A percentile compares a stretch with the other conserved stretches of the same genome.
Evolutionary conservation across 306 rosid species (phyloP).

Genomic region (Acacia confusa): DNA sequence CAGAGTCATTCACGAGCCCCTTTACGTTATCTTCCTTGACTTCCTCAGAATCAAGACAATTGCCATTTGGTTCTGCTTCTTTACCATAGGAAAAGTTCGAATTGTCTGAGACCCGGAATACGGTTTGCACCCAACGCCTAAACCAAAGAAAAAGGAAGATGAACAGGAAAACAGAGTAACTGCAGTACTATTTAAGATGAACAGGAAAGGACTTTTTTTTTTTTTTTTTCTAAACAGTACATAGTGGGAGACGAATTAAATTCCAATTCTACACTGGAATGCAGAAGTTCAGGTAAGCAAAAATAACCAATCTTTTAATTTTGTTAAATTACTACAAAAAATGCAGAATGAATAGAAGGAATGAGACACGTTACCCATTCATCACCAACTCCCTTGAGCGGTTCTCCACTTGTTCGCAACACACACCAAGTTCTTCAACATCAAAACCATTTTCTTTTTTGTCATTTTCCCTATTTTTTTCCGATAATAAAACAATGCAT

Average conservation of each 20-base stretch:
- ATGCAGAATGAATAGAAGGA: constrained; percentile 5
- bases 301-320: neutral
- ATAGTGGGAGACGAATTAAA: constrained; percentile 19
- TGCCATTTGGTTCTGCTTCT: constrained; percentile 34
- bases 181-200: neutral
- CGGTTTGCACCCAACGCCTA: constrained; percentile 96
- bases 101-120: constrained; percentile 55
- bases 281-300: constrained; percentile 20
- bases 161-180: neutral
- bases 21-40: constrained; percentile 33
- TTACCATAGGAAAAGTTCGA: constrained; percentile 35
- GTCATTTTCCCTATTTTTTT: too few relatives aligned
- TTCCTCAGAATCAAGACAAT: constrained; percentile 29
- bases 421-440: constrained; percentile 62
- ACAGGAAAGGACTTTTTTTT: neutral
- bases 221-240: neutral
- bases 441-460: constrained; percentile 53
- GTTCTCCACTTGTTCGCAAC: constrained; percentile 96
- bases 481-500: too few relatives aligned
- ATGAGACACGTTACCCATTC: constrained; percentile 65
- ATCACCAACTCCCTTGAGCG: constrained; percentile 81
- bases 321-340: neutral
- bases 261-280: neutral
- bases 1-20: constrained; percentile 40
- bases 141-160: constrained; percentile 27